These are phyloP conservation scores for Oryza glumipatula DNA, from an alignment of 176 grass and related monocot species.

Conservation along the genomic window DNA sequence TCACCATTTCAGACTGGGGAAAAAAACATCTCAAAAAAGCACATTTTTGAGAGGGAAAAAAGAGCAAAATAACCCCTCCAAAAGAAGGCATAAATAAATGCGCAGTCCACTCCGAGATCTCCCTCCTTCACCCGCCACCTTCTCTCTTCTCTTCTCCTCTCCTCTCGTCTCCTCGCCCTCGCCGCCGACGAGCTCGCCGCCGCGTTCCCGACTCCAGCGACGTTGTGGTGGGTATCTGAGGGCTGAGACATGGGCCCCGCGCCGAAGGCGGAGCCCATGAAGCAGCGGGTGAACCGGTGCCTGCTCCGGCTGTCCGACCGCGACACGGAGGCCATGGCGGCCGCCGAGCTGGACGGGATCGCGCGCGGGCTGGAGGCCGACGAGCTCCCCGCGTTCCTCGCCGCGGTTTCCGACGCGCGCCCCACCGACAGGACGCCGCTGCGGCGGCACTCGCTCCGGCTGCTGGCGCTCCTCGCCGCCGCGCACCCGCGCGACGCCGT, in stretches of 20 bases:
- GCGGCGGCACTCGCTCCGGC: conserved; percentile 84
- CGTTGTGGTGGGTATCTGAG: neutral
- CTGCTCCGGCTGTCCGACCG: conserved; percentile 79
- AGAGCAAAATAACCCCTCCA: neutral
- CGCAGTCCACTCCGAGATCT: conserved; percentile 45
- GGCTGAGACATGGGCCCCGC: conserved; percentile 40
- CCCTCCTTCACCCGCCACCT: conserved; percentile 41
- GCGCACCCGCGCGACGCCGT: conserved; percentile 57
- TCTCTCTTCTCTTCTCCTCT: conserved; percentile 10
- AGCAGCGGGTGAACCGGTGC: conserved; percentile 92
- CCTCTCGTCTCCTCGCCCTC: neutral
- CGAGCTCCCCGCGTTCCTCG: conserved; percentile 62
- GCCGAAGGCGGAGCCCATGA: conserved; percentile 54
- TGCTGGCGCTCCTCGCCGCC: conserved; percentile 65
- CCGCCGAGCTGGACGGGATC: conserved; percentile 78
- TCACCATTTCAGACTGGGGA: conserved; percentile 6
- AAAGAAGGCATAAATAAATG: conserved; percentile 43
- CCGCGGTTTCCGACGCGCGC: conserved; percentile 79
- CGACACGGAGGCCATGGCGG: conserved; percentile 98
- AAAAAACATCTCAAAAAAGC: neutral
- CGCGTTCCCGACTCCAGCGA: neutral
- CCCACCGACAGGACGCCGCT: conserved; percentile 79
- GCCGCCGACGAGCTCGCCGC: neutral
- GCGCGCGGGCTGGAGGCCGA: conserved; percentile 65
- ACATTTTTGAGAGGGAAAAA: neutral